Evolutionary conservation across 225 moss, liverwort and hornwort species (phyloP).

Genomic region (Asterella californica): DNA sequence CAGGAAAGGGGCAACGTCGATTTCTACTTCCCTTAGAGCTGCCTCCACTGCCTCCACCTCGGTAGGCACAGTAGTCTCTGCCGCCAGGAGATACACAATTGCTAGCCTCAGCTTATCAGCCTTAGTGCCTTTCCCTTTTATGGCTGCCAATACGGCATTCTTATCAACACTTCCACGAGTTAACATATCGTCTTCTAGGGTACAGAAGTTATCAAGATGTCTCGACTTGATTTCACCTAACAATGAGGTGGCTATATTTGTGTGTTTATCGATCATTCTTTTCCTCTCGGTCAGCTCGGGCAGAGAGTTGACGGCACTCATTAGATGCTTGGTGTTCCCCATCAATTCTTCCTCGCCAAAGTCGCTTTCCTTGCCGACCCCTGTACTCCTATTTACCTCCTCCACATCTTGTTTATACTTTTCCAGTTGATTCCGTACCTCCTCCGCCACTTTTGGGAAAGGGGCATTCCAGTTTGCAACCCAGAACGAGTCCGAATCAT

Average conservation of each 20-base stretch:
- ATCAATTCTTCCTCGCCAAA: constrained; percentile 84
- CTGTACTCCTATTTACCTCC: constrained; percentile 79
- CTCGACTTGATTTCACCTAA: constrained; percentile 84
- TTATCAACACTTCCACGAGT: constrained; percentile 73
- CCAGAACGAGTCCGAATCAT: constrained; percentile 89
- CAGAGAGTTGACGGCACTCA: constrained; percentile 85
- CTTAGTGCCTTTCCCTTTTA: constrained; percentile 82
- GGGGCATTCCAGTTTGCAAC: constrained; percentile 72
- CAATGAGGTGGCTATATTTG: constrained; percentile 78
- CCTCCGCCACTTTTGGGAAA: constrained; percentile 90
- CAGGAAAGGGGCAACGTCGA: constrained; percentile 79
- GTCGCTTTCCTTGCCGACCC: constrained; percentile 57
- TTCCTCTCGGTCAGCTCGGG: constrained; percentile 98
- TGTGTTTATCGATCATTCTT: constrained; percentile 92
- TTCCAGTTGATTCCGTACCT: constrained; percentile 54
- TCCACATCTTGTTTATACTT: constrained; percentile 95
- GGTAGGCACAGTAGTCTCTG: constrained; percentile 67
- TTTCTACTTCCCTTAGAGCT: constrained; percentile 72
- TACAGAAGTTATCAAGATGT: constrained; percentile 75
- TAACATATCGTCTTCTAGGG: constrained; percentile 85
- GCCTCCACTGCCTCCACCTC: constrained; percentile 90
- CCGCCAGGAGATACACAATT: constrained; percentile 84
- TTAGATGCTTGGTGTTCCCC: constrained; percentile 89
- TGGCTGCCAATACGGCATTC: constrained; percentile 40
- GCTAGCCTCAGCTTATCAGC: constrained; percentile 87